Percentiles rank a stretch among this genome's conserved stretches.
phyloP scores from a whole-genome alignment of 163 green algal genomes.

The Coccomyxa subellipsoidea region DNA sequence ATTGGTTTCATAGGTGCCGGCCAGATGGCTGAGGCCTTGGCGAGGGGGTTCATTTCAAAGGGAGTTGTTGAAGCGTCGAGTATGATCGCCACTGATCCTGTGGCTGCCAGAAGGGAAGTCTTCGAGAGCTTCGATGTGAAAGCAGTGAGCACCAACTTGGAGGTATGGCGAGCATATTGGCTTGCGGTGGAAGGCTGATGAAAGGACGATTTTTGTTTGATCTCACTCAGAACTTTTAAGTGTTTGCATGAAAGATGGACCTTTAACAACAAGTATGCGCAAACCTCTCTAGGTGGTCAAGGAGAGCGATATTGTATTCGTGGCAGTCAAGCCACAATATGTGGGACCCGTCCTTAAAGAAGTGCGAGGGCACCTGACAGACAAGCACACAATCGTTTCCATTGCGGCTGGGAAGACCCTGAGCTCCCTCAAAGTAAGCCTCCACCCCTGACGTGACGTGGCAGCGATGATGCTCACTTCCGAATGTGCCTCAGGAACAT shows the following conservation, averaged over 20 bases:
- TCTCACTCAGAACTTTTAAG: too few relatives aligned
- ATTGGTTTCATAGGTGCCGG: conserved; percentile 27
- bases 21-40: conserved; percentile 91
- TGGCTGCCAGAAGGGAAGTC: conserved; percentile 62
- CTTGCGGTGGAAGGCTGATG: too few relatives aligned
- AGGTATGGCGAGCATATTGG: too few relatives aligned
- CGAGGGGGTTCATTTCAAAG: conserved; percentile 73
- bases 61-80: conserved; percentile 54
- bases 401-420: conserved; percentile 93
- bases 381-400: conserved; percentile 81
- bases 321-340: conserved; percentile 94
- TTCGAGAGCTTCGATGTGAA: conserved; percentile 66
- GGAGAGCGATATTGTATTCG: conserved; percentile 83
- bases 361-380: conserved; percentile 49
- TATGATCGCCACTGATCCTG: conserved; percentile 65
- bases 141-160: conserved; percentile 59
- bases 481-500: too few relatives aligned
- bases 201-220: background rate
- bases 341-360: conserved; percentile 77
- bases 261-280: background rate
- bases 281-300: conserved; percentile 60
- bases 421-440: conserved; percentile 42
- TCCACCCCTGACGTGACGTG: background rate
- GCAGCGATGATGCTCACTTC: background rate
- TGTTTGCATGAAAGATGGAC: background rate